Evolutionary conservation across 257 asterid species (phyloP).

Genomic region (Lycium ferocissimum): DNA sequence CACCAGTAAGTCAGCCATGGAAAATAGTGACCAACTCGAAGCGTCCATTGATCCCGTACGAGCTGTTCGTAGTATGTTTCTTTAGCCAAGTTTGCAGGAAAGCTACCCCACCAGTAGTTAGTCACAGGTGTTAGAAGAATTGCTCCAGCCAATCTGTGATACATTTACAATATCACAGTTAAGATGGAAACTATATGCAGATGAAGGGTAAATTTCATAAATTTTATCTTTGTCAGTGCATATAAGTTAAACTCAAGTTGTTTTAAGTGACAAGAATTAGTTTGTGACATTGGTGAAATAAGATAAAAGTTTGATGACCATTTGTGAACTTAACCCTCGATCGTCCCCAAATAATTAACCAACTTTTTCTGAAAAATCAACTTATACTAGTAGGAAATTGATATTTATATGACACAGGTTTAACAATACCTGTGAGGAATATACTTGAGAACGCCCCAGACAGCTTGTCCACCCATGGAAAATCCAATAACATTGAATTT

Average conservation of each 20-base stretch:
- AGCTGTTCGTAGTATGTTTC: constrained; percentile 56
- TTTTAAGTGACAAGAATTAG: no score
- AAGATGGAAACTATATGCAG: not conserved
- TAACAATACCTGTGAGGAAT: constrained; percentile 79
- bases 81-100: constrained; percentile 72
- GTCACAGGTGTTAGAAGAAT: constrained; percentile 72
- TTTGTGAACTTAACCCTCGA: no score
- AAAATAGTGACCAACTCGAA: constrained; percentile 68
- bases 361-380: no score
- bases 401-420: no score
- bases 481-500: constrained; percentile 73
- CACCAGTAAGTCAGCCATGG: constrained; percentile 97
- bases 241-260: not conserved
- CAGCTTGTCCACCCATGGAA: constrained; percentile 90
- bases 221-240: not conserved
- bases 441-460: constrained; percentile 90
- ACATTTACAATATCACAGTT: constrained; percentile 28
- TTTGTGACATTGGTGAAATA: no score
- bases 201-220: no score
- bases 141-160: constrained; percentile 87
- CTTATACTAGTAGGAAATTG: no score
- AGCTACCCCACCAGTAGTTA: constrained; percentile 86
- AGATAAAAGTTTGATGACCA: no score
- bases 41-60: constrained; percentile 77
- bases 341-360: no score